Percentiles rank a stretch among this genome's conserved stretches.
These are phyloP conservation scores for Solidago caesia DNA, from an alignment of 129 eudicot species.

Conservation along the genomic window DNA sequence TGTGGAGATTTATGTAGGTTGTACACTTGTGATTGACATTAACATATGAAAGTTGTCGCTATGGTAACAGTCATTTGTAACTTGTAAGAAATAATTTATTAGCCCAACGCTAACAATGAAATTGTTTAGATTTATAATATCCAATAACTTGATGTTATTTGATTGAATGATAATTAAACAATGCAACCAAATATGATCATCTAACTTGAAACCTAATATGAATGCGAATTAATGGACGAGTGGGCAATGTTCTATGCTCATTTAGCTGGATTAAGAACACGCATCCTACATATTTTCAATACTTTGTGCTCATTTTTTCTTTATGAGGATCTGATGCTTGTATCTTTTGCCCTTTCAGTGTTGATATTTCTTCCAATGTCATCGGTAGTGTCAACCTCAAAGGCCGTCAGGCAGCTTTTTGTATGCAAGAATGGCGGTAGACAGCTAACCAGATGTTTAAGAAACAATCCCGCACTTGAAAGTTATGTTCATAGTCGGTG, in stretches of 20 bases:
- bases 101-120: too few relatives aligned
- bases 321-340: neutral
- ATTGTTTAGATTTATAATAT: too few relatives aligned
- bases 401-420: constrained; percentile 39
- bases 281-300: neutral
- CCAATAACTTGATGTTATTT: too few relatives aligned
- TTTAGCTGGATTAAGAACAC: too few relatives aligned
- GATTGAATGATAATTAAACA: too few relatives aligned
- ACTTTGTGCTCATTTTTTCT: neutral
- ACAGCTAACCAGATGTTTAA: constrained; percentile 29
- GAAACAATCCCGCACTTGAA: constrained; percentile 13
- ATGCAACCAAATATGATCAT: too few relatives aligned
- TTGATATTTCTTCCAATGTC: constrained; percentile 42
- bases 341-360: constrained; percentile 9
- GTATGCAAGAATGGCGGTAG: constrained; percentile 35
- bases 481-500: constrained; percentile 40
- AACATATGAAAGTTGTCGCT: neutral
- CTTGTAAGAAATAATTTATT: too few relatives aligned
- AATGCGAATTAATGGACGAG: too few relatives aligned
- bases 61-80: neutral
- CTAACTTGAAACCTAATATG: too few relatives aligned
- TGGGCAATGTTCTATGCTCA: too few relatives aligned
- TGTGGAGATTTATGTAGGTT: neutral
- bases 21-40: neutral
- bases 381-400: constrained; percentile 48